A percentile compares a stretch with the other conserved stretches of the same genome.
Conservation (phyloP, 2,329 filamentous ascomycete genomes). For the Fusarium beomiforme region DNA sequence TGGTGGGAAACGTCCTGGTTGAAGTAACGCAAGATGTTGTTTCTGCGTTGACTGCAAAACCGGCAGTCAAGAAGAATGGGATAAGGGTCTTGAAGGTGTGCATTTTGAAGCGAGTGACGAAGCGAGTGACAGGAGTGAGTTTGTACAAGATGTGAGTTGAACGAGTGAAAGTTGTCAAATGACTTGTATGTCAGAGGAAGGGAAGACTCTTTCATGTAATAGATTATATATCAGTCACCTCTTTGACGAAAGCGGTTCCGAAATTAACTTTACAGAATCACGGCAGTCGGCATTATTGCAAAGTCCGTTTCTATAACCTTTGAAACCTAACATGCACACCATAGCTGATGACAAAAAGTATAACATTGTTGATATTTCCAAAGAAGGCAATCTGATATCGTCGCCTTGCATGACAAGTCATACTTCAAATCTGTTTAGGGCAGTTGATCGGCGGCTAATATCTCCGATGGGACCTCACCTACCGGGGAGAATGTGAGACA, state of each 20-base stretch:
- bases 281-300: too few relatives aligned
- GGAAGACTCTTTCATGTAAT: background rate
- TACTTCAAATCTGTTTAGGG: background rate
- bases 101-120: background rate
- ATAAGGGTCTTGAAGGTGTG: background rate
- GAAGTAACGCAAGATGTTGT: background rate
- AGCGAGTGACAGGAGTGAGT: background rate
- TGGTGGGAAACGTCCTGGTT: background rate
- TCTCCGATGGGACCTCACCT: background rate
- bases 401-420: background rate
- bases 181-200: background rate
- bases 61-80: background rate
- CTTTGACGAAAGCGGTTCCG: accelerated
- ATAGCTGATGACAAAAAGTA: background rate
- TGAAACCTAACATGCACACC: background rate
- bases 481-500: background rate
- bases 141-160: background rate
- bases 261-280: too few relatives aligned
- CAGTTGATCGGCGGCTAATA: background rate
- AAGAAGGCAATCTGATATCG: background rate
- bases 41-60: background rate
- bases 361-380: background rate
- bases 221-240: background rate
- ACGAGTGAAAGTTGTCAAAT: background rate
- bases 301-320: too few relatives aligned